Evolutionary conservation across 2,329 filamentous ascomycete species (phyloP).

Genomic region (Thelonectria rubi): DNA sequence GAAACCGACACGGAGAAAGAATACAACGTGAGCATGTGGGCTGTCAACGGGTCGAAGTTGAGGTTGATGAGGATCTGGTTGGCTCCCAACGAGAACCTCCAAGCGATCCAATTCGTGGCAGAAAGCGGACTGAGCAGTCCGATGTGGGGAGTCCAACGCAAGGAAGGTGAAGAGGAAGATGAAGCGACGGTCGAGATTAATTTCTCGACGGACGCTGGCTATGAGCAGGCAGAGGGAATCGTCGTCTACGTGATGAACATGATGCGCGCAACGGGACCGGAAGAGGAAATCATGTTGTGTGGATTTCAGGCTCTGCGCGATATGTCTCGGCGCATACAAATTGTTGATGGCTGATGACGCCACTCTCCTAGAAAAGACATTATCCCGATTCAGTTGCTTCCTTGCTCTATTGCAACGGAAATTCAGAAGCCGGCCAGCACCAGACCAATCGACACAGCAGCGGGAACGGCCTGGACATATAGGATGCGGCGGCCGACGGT

Average conservation of each 20-base stretch:
- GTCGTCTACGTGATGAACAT: neutral
- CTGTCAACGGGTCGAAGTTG: neutral
- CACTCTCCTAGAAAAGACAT: too few relatives aligned
- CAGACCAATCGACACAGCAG: constrained; percentile 43
- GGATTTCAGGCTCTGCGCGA: neutral
- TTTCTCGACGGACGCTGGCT: neutral
- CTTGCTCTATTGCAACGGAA: neutral
- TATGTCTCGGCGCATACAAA: neutral
- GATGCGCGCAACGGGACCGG: neutral
- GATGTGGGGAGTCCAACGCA: neutral
- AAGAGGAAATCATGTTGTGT: neutral
- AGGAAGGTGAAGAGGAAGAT: too few relatives aligned
- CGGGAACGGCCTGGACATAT: constrained; percentile 51
- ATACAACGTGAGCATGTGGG: neutral
- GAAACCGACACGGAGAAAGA: neutral
- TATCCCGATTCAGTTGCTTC: too few relatives aligned
- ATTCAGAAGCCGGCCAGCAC: constrained; percentile 40
- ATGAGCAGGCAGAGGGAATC: neutral
- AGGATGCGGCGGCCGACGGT: constrained; percentile 55
- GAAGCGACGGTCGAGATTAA: neutral
- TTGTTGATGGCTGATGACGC: neutral
- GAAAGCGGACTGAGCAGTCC: neutral
- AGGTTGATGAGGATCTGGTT: neutral
- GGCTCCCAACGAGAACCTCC: neutral
- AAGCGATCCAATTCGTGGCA: neutral